Conservation (phyloP, 306 rosid genomes). For the Vachellia pachyceras region DNA sequence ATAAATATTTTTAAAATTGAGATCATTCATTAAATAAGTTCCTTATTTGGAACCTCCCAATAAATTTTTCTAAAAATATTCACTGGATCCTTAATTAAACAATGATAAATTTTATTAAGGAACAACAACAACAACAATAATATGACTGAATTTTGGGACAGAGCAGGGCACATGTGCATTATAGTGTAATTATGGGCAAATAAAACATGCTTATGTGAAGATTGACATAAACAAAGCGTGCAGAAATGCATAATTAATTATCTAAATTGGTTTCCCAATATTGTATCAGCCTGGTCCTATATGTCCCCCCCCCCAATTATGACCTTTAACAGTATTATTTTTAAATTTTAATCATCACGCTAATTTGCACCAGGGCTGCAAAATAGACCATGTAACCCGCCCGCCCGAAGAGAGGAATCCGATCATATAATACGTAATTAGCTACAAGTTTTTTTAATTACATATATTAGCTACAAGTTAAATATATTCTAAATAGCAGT, state of each 20-base stretch:
- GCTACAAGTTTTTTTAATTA: neutral
- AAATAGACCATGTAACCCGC: too few species aligned
- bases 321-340: conserved; percentile 2
- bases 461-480: too few species aligned
- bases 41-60: too few species aligned
- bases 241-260: neutral
- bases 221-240: neutral
- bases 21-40: too few species aligned
- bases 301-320: conserved; percentile 44
- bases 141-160: neutral
- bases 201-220: neutral
- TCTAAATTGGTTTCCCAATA: neutral
- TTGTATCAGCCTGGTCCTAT: conserved; percentile 14
- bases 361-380: too few species aligned
- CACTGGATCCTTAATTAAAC: neutral
- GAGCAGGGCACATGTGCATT: neutral
- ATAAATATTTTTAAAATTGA: too few species aligned
- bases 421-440: neutral
- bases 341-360: neutral
- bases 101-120: too few species aligned
- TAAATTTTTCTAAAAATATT: too few species aligned
- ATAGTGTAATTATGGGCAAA: neutral
- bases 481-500: too few species aligned
- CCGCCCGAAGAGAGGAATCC: too few species aligned
- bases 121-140: too few species aligned